Conservation (phyloP, 2,329 filamentous ascomycete species). For the Metarhizium sp. region DNA sequence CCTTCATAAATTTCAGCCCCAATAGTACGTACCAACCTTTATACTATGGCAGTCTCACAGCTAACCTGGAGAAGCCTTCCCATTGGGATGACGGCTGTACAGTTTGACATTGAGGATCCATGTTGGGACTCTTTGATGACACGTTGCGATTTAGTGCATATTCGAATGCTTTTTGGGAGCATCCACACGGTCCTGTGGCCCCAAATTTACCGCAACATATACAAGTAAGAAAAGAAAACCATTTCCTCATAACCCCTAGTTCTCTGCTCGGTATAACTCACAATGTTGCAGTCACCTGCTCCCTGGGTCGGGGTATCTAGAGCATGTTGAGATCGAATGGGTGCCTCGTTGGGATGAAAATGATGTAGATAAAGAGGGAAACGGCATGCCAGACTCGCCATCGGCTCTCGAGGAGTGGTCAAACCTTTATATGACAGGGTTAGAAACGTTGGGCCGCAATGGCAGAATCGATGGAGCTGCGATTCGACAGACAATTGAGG, state of each 20-base stretch:
- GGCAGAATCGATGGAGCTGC: slow-evolving; percentile 45
- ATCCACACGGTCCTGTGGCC: slow-evolving; percentile 61
- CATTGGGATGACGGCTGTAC: slow-evolving; percentile 42
- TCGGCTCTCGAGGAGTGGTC: slow-evolving; percentile 62
- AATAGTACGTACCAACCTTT: slow-evolving; percentile 17
- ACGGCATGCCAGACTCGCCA: slow-evolving; percentile 41
- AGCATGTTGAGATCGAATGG: slow-evolving; percentile 87
- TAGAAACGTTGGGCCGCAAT: slow-evolving; percentile 53
- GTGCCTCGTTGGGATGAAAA: slow-evolving; percentile 50
- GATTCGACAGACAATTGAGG: slow-evolving; percentile 52
- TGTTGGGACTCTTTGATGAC: slow-evolving; percentile 41
- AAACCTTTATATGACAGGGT: slow-evolving; percentile 56
- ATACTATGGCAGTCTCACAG: not conserved
- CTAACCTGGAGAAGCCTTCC: slow-evolving; percentile 51
- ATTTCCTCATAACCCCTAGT: not conserved
- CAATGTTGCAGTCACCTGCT: slow-evolving; percentile 54
- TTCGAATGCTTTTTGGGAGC: slow-evolving; percentile 70
- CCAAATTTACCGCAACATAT: slow-evolving; percentile 61
- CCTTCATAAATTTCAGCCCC: slow-evolving; percentile 30
- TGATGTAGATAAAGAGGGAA: slow-evolving; percentile 34
- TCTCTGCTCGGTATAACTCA: not conserved
- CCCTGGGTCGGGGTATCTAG: slow-evolving; percentile 65
- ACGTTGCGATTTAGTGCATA: slow-evolving; percentile 73
- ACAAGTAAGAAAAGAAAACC: slow-evolving; percentile 39
- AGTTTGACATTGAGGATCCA: slow-evolving; percentile 67